phyloP scores from a whole-genome alignment of 257 asterid genomes.

The Galeopsis tetrahit region DNA sequence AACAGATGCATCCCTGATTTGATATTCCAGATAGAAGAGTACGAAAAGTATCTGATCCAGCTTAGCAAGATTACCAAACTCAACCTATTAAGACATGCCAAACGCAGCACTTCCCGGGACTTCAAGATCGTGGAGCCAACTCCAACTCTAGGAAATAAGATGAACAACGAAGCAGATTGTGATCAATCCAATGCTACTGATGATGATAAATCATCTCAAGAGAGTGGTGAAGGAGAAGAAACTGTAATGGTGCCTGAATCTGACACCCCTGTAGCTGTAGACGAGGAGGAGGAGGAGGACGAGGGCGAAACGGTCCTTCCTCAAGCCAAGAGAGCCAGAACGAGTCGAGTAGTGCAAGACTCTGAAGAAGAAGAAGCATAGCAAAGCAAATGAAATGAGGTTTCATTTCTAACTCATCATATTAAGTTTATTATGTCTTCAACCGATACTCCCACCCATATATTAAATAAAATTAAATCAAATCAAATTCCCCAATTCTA shows the following conservation, averaged over 20 bases:
- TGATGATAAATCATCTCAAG: conserved; percentile 44
- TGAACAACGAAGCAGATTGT: conserved; percentile 40
- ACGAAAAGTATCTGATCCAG: conserved; percentile 74
- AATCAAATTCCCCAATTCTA: too few relatives aligned
- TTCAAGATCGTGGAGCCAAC: conserved; percentile 66
- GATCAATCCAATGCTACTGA: conserved; percentile 36
- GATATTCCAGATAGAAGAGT: conserved; percentile 85
- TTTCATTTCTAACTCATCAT: background rate
- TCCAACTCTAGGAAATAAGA: too few relatives aligned
- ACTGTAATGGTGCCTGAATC: conserved; percentile 29
- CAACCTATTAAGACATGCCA: conserved; percentile 75
- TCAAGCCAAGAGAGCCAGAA: conserved; percentile 56
- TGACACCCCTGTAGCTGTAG: conserved; percentile 48
- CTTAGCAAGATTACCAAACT: conserved; percentile 74
- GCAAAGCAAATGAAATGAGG: conserved; percentile 1
- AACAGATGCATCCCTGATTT: conserved; percentile 84
- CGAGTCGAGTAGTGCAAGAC: conserved; percentile 55
- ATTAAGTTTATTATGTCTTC: too few relatives aligned
- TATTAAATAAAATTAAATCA: too few relatives aligned
- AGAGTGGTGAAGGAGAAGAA: conserved; percentile 44
- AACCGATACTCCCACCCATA: too few relatives aligned
- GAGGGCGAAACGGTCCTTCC: conserved; percentile 50
- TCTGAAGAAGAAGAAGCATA: conserved; percentile 66
- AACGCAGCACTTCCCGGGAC: conserved; percentile 88
- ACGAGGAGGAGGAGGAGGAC: conserved; percentile 47